Base-by-base conservation (phyloP, 768 basidiomycete genomes). In the Phylloporus arenicola region DNA sequence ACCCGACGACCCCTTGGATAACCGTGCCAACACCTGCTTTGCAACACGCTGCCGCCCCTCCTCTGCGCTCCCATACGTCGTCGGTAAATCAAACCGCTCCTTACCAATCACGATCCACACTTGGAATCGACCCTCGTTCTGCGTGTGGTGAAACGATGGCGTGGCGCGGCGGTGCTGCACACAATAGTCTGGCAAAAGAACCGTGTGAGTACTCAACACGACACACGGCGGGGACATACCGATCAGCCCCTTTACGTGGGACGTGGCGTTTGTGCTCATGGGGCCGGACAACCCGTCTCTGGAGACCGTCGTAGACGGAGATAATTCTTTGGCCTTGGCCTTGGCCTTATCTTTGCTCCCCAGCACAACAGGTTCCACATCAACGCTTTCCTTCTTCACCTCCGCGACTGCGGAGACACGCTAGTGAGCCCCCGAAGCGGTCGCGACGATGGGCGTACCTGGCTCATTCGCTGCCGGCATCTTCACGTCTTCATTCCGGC, bases 31-130 rank as follows among this genome's bases (percentile, higher is more conserved):
- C 47, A 78, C 75, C 48, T 72, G 69, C 64, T 72, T 77, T 39
- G 76, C 71, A 6, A 78, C 67, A 30, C 70, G 67, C 57, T 77
- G 67, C 37, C 68, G 59, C 16, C 75, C 76, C 53, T 73, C 70
- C 31, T 65, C 67, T 31, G 68, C 55, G 25, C 60, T 73, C 27
- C 50, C 48, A 51, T 75, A 78, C 19, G 61, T 67, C 41, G 64
- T 65, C 13, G 67, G 75, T n/a, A 77, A 64, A 57, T 77, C 75
- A 41, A 73, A 69, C 20, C 71, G 68, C 40, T 74, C 72, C 30
- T 64, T 66, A 16, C 72, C 74, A 37, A 77, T 69, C 50, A 74
- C 64, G n/a, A 76, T 71, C 76, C 77, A 78, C 5, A 75, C 75
- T 30, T 68, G 72, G 47, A 68, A 72, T 12, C 45, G 55, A 19